Evolutionary conservation across 148 eudicot species (phyloP), one percentile per base, ranked within the genome.

Genomic region (Diospyros kaki): DNA sequence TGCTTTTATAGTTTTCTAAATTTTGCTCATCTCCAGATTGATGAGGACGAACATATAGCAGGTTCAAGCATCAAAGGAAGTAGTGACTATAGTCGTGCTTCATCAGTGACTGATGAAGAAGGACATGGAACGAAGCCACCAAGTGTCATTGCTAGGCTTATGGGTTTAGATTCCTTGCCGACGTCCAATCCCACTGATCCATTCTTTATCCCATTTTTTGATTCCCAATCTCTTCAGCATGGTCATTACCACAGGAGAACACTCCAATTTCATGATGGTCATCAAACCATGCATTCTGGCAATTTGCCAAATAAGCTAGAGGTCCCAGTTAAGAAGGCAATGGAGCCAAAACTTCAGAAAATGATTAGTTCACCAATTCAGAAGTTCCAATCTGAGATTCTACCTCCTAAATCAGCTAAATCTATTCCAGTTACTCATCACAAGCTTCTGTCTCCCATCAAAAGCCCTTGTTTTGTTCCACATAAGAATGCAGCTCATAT

Each of bases 151-250:
- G 98, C 97, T 9, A 87, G 95, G 86, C 95, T 94, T 39, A 94
- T 94, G 98, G 98, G 98, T 64, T 80, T 94, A 68, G 97, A 94
- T 78, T 86, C 95, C 18, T 51, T 94, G 86, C 97, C 98, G 45
- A 83, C 84, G 58, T 86, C 91, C 65, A 88, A 83, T 61, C 50
- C 66, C 46, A 38, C 76, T 39, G 98, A 91, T 50, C 78, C 87
- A 59, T 87, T 83, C 75, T 79, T 90, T 44, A 81, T 82, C 77
- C 89, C 97, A n/a, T 86, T 84, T 72, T 84, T 60, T n/a, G 89
- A 89, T 18, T 81, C 90, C 9, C 90, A 73, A 2, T 95, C 96
- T 43, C 88, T 88, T 44, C 77, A 62, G 69, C 90, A 92, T 18
- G 71, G 83, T 77, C 81, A 82, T 60, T 86, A 73, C 75, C 77